Evolutionary conservation across 2,329 filamentous ascomycete species (phyloP).

Genomic region (Penicillium olsonii): DNA sequence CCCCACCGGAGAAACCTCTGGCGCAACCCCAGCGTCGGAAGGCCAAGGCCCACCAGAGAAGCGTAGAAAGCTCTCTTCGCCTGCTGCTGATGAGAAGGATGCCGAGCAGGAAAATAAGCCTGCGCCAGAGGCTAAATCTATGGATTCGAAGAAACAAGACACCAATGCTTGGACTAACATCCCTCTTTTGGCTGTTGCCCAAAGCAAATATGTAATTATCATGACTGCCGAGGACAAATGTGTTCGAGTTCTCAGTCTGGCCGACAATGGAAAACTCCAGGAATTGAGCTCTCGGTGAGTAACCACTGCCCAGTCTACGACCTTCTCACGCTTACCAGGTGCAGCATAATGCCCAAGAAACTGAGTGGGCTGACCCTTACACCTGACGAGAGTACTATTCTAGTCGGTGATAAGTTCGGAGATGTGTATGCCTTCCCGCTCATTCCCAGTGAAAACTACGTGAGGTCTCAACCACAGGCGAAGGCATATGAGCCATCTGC

Average conservation of each 20-base stretch:
- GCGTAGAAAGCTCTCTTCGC: constrained; percentile 43
- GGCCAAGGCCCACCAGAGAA: constrained; percentile 46
- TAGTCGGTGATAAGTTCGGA: constrained; percentile 92
- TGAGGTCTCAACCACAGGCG: constrained; percentile 23
- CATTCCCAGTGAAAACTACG: constrained; percentile 46
- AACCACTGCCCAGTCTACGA: not conserved
- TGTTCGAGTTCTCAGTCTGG: constrained; percentile 76
- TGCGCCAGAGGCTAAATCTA: constrained; percentile 8
- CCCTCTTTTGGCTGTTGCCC: constrained; percentile 61
- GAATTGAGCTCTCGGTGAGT: constrained; percentile 72
- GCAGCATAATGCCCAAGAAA: constrained; percentile 82
- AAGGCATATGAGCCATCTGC: constrained; percentile 55
- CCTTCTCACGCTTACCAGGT: constrained; percentile 13
- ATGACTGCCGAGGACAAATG: constrained; percentile 91
- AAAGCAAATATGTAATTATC: constrained; percentile 70
- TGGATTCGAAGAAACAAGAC: constrained; percentile 20
- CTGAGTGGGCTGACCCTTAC: constrained; percentile 75
- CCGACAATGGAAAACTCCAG: constrained; percentile 60
- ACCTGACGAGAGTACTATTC: constrained; percentile 68
- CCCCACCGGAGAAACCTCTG: constrained; percentile 24
- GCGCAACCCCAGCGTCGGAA: constrained; percentile 26
- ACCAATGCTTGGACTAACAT: constrained; percentile 58
- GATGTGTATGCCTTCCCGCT: constrained; percentile 91
- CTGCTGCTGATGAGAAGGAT: constrained; percentile 20
- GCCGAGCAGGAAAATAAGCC: constrained; percentile 10